These are phyloP conservation scores for Apiotrichum porosum DNA, from an alignment of 1,284 basidiomycete genomes.

Conservation along the genomic window DNA sequence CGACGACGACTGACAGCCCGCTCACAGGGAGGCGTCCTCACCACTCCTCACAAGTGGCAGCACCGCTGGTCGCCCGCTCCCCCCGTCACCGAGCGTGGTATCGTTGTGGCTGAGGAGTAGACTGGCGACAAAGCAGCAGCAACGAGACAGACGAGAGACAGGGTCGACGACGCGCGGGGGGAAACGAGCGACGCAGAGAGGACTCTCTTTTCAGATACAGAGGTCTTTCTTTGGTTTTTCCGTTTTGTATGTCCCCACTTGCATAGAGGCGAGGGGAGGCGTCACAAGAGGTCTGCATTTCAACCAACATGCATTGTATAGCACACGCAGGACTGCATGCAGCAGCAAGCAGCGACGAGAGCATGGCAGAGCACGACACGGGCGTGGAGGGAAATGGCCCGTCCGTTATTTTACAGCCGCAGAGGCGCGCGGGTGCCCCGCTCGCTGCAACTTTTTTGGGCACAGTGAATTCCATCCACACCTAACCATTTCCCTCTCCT, in stretches of 20 bases:
- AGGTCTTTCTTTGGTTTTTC: too few species aligned
- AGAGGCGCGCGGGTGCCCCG: too few species aligned
- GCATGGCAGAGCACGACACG: background rate
- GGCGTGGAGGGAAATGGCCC: too few species aligned
- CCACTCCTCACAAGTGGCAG: constrained; percentile 42
- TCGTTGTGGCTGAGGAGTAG: background rate
- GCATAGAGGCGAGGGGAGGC: background rate
- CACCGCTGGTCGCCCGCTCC: constrained; percentile 30
- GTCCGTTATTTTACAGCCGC: too few species aligned
- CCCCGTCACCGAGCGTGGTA: background rate
- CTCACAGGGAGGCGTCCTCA: constrained; percentile 36
- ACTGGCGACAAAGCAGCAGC: too few species aligned
- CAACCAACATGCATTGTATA: constrained; percentile 9
- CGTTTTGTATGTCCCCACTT: too few species aligned
- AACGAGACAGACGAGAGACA: too few species aligned
- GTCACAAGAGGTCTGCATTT: background rate
- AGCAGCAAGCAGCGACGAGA: background rate
- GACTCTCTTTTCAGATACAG: background rate
- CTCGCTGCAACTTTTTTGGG: constrained; percentile 25
- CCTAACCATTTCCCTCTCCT: background rate
- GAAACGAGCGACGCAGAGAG: too few species aligned
- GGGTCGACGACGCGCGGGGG: too few species aligned
- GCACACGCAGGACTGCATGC: background rate
- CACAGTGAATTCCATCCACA: background rate
- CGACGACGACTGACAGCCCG: too few species aligned